Percentiles rank a stretch among this genome's conserved stretches.
These are phyloP conservation scores for Russula dissimulans DNA, from an alignment of 768 basidiomycete species.

Conservation along the genomic window DNA sequence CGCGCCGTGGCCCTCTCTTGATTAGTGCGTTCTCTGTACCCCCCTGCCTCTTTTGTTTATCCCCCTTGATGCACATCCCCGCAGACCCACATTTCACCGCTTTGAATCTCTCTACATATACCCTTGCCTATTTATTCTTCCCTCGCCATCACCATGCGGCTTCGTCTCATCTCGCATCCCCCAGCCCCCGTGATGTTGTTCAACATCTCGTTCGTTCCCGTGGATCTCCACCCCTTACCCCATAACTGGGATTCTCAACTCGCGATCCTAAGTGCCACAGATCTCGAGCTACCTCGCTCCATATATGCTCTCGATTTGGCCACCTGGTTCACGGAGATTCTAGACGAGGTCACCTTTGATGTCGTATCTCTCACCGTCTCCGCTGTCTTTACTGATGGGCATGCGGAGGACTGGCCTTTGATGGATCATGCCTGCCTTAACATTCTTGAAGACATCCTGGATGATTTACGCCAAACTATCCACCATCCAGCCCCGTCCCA, in stretches of 20 bases:
- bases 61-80: background rate
- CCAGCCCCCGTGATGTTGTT: slow-evolving; percentile 50
- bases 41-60: background rate
- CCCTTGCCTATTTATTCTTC: slow-evolving; percentile 9
- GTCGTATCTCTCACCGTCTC: slow-evolving; percentile 36
- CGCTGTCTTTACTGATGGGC: slow-evolving; percentile 52
- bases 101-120: slow-evolving; percentile 14
- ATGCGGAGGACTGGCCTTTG: slow-evolving; percentile 40
- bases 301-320: slow-evolving; percentile 55
- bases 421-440: slow-evolving; percentile 31
- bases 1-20: slow-evolving; percentile 2
- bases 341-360: slow-evolving; percentile 57
- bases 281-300: slow-evolving; percentile 42
- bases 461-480: slow-evolving; percentile 41
- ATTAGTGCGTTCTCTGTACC: background rate
- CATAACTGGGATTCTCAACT: slow-evolving; percentile 47
- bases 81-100: background rate
- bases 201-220: slow-evolving; percentile 42
- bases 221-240: slow-evolving; percentile 35
- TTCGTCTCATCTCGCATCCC: slow-evolving; percentile 40
- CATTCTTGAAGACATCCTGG: slow-evolving; percentile 41
- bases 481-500: slow-evolving; percentile 33
- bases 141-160: slow-evolving; percentile 36
- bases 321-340: slow-evolving; percentile 44
- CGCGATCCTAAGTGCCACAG: slow-evolving; percentile 40